Base-by-base conservation (phyloP, 306 rosid genomes). In the Abrus pulchellus region DNA sequence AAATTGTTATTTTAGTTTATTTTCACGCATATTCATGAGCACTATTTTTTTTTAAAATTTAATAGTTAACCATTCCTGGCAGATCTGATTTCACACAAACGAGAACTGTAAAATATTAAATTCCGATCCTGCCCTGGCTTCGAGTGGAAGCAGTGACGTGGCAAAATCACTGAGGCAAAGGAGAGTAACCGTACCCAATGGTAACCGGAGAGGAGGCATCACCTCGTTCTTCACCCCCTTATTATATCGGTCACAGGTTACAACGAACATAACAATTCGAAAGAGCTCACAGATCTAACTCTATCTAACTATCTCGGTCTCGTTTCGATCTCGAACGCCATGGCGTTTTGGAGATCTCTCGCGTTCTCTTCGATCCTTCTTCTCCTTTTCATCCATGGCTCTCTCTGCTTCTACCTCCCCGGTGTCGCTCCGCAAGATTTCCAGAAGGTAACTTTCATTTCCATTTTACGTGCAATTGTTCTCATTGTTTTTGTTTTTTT, bases 341-440 rank as follows among this genome's bases (percentile, higher is more conserved):
- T 93, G 99, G 94, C 92, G 92, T 89, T 87, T 87, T 77, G 71
- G 80, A 83, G 94, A 85, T 91, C 97, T 78, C 75, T 66, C 54
- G 62, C 85, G 59, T 71, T 90, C 83, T 85, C 82, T 14, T 62
- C 87, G 1, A 41, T 89, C 50, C 75, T 90, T 30, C 40, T 78
- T 40, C 86, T 90, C 3, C 68, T 87, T n/a, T 74, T 93, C 83
- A n/a, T 92, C 81, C 90, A 86, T 80, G 92, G 86, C 63, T 89
- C 61, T 41, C 57, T 66, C 85, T 86, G 87, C 65, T 96, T 96
- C 90, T 96, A 96, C 77, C 99, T 96, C 72, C 99, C 99, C 6
- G 99, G 99, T 38, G 99, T 93, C 69, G 98, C 99, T n/a, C 99
- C 99, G 7, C 94, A 89, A 82, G 99, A 96, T 79, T 93, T 96